phyloP scores from a whole-genome alignment of 495 filamentous ascomycete genomes.

The Aspergillus haitiensis region DNA sequence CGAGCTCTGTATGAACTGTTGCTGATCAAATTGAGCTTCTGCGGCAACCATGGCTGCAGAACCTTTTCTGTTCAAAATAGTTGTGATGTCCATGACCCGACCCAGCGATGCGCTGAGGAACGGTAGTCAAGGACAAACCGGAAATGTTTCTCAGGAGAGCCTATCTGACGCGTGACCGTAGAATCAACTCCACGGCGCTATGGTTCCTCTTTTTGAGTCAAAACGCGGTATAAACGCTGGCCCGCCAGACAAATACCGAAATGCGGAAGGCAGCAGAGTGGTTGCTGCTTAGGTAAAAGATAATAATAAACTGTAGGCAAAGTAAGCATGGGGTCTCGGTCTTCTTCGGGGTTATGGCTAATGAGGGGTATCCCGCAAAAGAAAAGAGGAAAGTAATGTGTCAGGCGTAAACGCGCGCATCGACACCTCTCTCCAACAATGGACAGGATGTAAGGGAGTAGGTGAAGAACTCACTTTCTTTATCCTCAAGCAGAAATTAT shows the following conservation, averaged over 20 bases:
- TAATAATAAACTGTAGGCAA: slow-evolving; percentile 5
- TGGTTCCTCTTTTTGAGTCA: background rate
- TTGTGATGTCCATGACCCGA: slow-evolving; percentile 68
- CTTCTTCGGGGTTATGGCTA: slow-evolving; percentile 3
- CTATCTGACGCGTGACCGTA: slow-evolving; percentile 26
- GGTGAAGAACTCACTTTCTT: slow-evolving; percentile 9
- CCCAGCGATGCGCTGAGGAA: slow-evolving; percentile 37
- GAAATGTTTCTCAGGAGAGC: slow-evolving; percentile 24
- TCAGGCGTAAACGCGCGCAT: slow-evolving; percentile 3
- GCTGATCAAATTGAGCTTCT: slow-evolving; percentile 53
- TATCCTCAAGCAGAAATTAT: background rate
- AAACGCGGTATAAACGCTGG: slow-evolving; percentile 3
- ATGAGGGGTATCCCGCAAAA: slow-evolving; percentile 7
- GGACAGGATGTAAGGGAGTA: slow-evolving; percentile 1
- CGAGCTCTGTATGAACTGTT: slow-evolving; percentile 54
- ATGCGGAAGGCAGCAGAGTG: slow-evolving; percentile 1
- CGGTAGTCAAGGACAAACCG: slow-evolving; percentile 36
- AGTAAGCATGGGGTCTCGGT: slow-evolving; percentile 8
- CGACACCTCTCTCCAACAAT: background rate
- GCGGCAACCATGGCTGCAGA: slow-evolving; percentile 55
- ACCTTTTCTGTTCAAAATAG: slow-evolving; percentile 65
- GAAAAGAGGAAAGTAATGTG: slow-evolving; percentile 2
- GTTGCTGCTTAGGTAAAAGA: background rate
- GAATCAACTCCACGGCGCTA: slow-evolving; percentile 21
- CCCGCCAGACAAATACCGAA: slow-evolving; percentile 1